These are phyloP conservation scores for Plasmodium cynomolgi DNA, from an alignment of 169 alveolate species.

Conservation along the genomic window DNA sequence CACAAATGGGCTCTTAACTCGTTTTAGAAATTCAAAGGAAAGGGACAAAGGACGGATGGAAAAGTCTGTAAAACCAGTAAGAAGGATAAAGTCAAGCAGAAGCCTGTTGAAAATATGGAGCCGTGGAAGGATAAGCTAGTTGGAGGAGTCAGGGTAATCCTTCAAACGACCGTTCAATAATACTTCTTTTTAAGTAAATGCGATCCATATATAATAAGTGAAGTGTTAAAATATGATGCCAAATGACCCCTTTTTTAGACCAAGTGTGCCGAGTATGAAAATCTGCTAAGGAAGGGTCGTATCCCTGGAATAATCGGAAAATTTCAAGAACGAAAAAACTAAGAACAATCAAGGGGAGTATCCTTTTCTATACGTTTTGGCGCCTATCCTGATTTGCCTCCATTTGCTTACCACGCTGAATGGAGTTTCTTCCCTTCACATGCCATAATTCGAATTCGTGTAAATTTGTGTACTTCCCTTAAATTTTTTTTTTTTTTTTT, in stretches of 20 bases:
- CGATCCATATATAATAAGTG: background rate
- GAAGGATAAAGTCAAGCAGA: constrained; percentile 43
- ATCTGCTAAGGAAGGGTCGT: constrained; percentile 80
- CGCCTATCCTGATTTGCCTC: background rate
- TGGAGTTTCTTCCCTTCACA: background rate
- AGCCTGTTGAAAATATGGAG: constrained; percentile 60
- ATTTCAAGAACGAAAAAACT: constrained; percentile 53
- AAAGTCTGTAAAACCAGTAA: constrained; percentile 55
- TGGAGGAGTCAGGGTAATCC: constrained; percentile 83
- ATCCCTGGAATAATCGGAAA: constrained; percentile 83
- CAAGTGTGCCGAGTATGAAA: constrained; percentile 83
- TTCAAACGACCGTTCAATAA: background rate
- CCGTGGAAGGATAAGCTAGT: constrained; percentile 84
- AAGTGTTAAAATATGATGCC: background rate
- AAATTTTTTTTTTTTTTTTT: constrained; percentile 6
- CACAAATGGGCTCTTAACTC: background rate
- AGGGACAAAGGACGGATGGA: constrained; percentile 75
- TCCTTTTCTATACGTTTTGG: background rate
- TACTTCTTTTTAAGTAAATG: background rate
- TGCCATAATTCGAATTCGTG: background rate
- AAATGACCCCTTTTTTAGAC: constrained; percentile 73
- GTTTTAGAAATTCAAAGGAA: constrained; percentile 70
- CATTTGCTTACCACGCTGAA: background rate
- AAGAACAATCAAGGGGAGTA: background rate
- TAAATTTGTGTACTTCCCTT: background rate